Evolutionary conservation across 208 protist genomes (phyloP).

Genomic region (Leptomonas pyrrhocoris): DNA sequence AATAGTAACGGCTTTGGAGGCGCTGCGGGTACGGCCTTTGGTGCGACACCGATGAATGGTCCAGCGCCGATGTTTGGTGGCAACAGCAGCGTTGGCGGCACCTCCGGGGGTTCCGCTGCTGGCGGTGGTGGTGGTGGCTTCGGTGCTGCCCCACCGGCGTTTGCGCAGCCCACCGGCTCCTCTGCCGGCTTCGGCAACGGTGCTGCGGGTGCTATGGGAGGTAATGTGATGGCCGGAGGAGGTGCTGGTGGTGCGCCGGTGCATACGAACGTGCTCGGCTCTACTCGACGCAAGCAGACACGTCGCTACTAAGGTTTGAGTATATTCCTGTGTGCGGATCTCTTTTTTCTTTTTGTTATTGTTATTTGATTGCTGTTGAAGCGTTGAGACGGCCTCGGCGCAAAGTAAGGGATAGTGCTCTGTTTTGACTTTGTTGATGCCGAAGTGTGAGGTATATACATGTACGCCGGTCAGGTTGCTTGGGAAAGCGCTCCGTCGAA

Average conservation of each 20-base stretch:
- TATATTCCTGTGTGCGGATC: background rate
- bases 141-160: constrained; percentile 19
- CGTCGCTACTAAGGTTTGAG: background rate
- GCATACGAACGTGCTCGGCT: constrained; percentile 10
- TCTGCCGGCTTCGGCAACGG: constrained; percentile 2
- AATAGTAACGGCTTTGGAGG: background rate
- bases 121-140: background rate
- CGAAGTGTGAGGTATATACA: no score
- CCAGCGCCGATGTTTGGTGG: constrained; percentile 10
- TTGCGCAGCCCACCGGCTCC: constrained; percentile 15
- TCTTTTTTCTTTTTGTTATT: background rate
- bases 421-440: no score
- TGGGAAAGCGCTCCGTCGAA: no score
- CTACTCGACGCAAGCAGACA: background rate
- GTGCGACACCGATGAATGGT: constrained; percentile 1
- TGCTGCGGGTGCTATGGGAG: background rate
- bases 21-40: constrained; percentile 7
- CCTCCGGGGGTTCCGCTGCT: background rate
- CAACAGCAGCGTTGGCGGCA: background rate
- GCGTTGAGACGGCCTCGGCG: no score
- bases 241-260: background rate
- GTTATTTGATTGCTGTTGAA: background rate
- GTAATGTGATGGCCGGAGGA: background rate
- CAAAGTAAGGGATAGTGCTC: no score
- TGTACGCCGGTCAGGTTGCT: no score